These are phyloP conservation scores for Scheffersomyces insectosa DNA, from an alignment of 1,139 yeast species.

Conservation along the genomic window DNA sequence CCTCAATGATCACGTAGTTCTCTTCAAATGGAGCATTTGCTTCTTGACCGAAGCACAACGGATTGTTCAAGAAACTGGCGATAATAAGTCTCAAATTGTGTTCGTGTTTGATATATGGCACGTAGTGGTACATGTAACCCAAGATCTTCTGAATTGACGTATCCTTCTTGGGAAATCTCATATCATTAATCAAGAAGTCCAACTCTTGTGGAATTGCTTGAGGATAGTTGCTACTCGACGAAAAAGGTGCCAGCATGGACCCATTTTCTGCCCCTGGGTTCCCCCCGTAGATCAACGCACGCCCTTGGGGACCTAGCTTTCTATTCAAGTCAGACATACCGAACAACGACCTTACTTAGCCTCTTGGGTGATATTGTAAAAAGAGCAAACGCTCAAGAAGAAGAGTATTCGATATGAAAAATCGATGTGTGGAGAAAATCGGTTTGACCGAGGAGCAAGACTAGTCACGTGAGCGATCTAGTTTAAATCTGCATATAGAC, in stretches of 20 bases:
- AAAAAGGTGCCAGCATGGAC: not conserved
- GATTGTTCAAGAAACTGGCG: constrained; percentile 50
- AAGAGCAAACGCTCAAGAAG: constrained; percentile 2
- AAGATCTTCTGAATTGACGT: constrained; percentile 38
- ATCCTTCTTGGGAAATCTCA: constrained; percentile 38
- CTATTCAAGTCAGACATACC: constrained; percentile 4
- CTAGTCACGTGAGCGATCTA: not conserved
- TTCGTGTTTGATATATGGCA: constrained; percentile 62
- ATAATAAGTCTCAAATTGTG: constrained; percentile 55
- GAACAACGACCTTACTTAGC: no score
- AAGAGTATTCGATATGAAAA: not conserved
- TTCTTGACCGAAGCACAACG: constrained; percentile 38
- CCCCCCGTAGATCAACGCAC: constrained; percentile 13
- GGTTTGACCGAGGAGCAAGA: not conserved
- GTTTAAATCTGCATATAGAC: not conserved
- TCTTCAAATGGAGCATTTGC: constrained; percentile 39
- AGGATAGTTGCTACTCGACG: not conserved
- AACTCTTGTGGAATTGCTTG: constrained; percentile 41
- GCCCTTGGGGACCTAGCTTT: constrained; percentile 32
- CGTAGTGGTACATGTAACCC: constrained; percentile 58
- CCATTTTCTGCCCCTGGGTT: constrained; percentile 4
- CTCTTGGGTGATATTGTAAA: not conserved
- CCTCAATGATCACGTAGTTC: constrained; percentile 46
- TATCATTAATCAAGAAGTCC: constrained; percentile 48
- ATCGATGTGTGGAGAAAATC: not conserved